A percentile compares a stretch with the other conserved stretches of the same genome.
phyloP scores from a whole-genome alignment of 495 filamentous ascomycete genomes.

The Penicillium turbatum region DNA sequence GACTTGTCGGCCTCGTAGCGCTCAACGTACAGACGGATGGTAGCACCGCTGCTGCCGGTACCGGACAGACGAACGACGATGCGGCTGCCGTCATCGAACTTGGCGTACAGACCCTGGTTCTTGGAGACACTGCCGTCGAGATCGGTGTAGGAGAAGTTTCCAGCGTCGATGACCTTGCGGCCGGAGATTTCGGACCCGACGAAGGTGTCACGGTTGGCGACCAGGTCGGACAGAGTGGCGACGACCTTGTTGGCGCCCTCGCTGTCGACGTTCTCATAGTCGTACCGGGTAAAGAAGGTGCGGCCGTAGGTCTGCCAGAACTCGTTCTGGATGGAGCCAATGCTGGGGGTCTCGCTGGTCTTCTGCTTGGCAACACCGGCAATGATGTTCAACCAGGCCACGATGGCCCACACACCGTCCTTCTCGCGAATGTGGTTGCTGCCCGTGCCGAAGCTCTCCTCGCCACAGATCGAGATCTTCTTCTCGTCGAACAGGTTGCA shows the following conservation, averaged over 20 bases:
- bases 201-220: conserved; percentile 69
- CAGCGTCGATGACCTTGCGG: conserved; percentile 80
- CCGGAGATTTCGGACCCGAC: conserved; percentile 76
- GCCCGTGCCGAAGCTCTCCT: conserved; percentile 98
- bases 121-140: conserved; percentile 91
- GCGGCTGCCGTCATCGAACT: conserved; percentile 90
- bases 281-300: conserved; percentile 98
- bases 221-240: conserved; percentile 62
- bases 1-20: conserved; percentile 75
- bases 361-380: conserved; percentile 84
- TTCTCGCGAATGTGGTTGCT: conserved; percentile 99
- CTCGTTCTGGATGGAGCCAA: conserved; percentile 89
- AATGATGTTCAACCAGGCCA: conserved; percentile 98
- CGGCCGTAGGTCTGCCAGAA: conserved; percentile 97
- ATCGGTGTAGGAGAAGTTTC: conserved; percentile 96
- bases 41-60: conserved; percentile 90
- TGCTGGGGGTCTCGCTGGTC: conserved; percentile 71
- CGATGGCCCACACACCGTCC: conserved; percentile 94
- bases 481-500: conserved; percentile 95
- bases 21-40: conserved; percentile 94
- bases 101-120: conserved; percentile 93
- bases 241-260: conserved; percentile 88
- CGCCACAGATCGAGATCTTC: conserved; percentile 97
- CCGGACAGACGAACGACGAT: conserved; percentile 92
- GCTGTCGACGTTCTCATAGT: conserved; percentile 91